These are phyloP conservation scores for Aspergillus pseudonomiae DNA, from an alignment of 2,329 filamentous ascomycete genomes.

Conservation along the genomic window DNA sequence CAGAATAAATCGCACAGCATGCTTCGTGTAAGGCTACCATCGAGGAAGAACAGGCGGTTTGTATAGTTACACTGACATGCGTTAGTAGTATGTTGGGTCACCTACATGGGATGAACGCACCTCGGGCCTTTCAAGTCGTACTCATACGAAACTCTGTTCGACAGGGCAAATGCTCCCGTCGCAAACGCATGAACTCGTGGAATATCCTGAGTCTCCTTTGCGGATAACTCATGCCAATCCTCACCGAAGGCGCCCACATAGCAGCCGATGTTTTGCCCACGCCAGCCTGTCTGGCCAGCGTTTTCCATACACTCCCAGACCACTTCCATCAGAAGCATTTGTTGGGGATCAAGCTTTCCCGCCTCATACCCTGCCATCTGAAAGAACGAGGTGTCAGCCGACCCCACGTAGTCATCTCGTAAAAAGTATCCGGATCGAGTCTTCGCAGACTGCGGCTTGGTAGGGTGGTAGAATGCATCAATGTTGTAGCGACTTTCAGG, in stretches of 20 bases:
- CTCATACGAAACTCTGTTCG: constrained; percentile 28
- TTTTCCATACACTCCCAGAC: constrained; percentile 38
- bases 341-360: constrained; percentile 35
- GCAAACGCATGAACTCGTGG: constrained; percentile 8
- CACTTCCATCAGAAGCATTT: constrained; percentile 35
- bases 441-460: background rate
- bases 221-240: constrained; percentile 27
- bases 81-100: too few relatives aligned
- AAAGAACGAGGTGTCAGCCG: constrained; percentile 28
- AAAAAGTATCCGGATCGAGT: constrained; percentile 30
- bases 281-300: constrained; percentile 24
- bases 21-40: constrained; percentile 32
- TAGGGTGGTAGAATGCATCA: constrained; percentile 27
- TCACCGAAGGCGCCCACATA: constrained; percentile 30
- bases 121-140: background rate
- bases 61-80: constrained; percentile 25
- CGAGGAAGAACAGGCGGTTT: constrained; percentile 42
- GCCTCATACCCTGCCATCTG: constrained; percentile 20
- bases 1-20: constrained; percentile 27
- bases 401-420: constrained; percentile 31
- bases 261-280: constrained; percentile 23
- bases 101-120: background rate
- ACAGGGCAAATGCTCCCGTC: constrained; percentile 22
- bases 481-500: constrained; percentile 28
- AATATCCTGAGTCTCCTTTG: constrained; percentile 24